Percentiles rank a stretch among this genome's conserved stretches.
Evolutionary conservation across 257 asterid species (phyloP).

Genomic region (Salvia rosmarinus): DNA sequence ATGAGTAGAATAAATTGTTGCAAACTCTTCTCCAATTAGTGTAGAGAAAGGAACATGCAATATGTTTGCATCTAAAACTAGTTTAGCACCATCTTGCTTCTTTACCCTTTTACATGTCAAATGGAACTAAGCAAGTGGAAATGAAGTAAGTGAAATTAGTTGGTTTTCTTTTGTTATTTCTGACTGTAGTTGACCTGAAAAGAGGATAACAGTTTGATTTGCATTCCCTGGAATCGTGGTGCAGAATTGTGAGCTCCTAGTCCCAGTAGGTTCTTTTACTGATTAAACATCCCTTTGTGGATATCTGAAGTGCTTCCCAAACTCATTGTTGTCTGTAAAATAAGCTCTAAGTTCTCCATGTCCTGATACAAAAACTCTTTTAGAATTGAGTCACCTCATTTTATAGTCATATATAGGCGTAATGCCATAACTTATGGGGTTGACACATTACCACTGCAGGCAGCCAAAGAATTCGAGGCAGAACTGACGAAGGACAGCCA

Average conservation of each 20-base stretch:
- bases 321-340: slow-evolving; percentile 9
- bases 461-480: slow-evolving; percentile 88
- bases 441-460: slow-evolving; percentile 47
- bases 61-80: not conserved
- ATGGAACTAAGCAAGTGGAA: not conserved
- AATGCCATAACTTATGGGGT: not conserved
- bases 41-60: not conserved
- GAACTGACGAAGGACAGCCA: slow-evolving; percentile 74
- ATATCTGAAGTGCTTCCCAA: no score
- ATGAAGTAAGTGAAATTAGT: not conserved
- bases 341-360: not conserved
- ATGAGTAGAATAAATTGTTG: not conserved
- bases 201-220: not conserved
- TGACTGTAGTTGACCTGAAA: not conserved
- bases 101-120: not conserved
- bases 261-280: no score
- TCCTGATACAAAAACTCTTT: not conserved
- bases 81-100: not conserved
- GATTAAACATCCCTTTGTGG: no score
- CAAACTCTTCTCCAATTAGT: not conserved
- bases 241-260: no score
- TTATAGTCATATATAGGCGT: not conserved
- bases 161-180: not conserved
- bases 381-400: not conserved
- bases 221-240: not conserved